Conservation (phyloP, 1,284 basidiomycete genomes). For the Erythrobasidium hasegawianum region DNA sequence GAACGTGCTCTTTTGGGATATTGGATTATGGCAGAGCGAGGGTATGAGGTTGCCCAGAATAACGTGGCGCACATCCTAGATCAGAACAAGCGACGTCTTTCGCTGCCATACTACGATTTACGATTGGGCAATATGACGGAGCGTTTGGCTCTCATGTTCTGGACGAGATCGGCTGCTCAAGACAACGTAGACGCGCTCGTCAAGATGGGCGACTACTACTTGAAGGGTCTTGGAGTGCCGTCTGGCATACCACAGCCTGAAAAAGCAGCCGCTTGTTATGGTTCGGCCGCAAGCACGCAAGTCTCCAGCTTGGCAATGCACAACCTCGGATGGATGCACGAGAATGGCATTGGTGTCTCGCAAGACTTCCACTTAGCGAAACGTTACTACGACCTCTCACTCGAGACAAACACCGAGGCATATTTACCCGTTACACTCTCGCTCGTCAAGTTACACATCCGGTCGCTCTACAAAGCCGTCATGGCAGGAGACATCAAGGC, state of each 20-base stretch:
- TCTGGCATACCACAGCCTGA: slow-evolving; percentile 62
- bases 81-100: slow-evolving; percentile 73
- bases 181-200: slow-evolving; percentile 91
- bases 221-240: slow-evolving; percentile 71
- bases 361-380: slow-evolving; percentile 96
- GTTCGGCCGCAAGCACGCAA: slow-evolving; percentile 81
- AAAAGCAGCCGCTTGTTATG: slow-evolving; percentile 89
- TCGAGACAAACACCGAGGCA: slow-evolving; percentile 80
- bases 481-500: slow-evolving; percentile 56
- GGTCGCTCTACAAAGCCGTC: slow-evolving; percentile 74
- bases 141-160: slow-evolving; percentile 77
- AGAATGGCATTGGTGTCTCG: slow-evolving; percentile 86
- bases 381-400: slow-evolving; percentile 84
- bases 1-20: slow-evolving; percentile 73
- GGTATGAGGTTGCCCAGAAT: slow-evolving; percentile 88
- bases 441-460: slow-evolving; percentile 73
- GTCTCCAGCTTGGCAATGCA: slow-evolving; percentile 91
- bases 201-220: slow-evolving; percentile 82
- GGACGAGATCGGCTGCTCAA: slow-evolving; percentile 90
- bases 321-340: slow-evolving; percentile 99
- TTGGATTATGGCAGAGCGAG: slow-evolving; percentile 90
- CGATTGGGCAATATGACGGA: slow-evolving; percentile 60
- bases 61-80: slow-evolving; percentile 91
- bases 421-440: slow-evolving; percentile 82
- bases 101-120: slow-evolving; percentile 45